Conservation (phyloP, 306 rosid species). For the Acacia acuminata region DNA sequence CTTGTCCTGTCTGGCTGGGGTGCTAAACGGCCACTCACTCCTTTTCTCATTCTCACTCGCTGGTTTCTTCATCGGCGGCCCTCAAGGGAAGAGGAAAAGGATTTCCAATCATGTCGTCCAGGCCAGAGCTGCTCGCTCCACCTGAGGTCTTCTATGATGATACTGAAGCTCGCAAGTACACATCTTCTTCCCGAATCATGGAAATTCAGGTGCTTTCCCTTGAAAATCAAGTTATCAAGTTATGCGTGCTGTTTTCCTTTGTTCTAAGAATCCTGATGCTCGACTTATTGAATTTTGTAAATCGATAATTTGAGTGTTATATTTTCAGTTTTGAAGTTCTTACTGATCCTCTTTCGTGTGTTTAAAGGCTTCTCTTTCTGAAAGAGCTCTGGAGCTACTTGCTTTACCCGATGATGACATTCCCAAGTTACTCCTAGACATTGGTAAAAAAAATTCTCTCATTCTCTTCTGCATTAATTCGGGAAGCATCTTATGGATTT, state of each 20-base stretch:
- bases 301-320: neutral
- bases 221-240: neutral
- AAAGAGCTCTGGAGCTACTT: conserved; percentile 86
- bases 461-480: neutral
- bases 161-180: conserved; percentile 81
- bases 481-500: neutral
- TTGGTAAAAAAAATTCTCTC: conserved; percentile 47
- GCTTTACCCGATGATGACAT: conserved; percentile 73
- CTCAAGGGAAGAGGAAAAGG: neutral
- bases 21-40: too few relatives aligned
- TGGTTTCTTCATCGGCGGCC: too few relatives aligned
- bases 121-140: conserved; percentile 90
- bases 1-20: too few relatives aligned
- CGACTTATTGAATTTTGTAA: neutral
- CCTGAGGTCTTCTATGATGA: conserved; percentile 96
- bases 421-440: conserved; percentile 82
- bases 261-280: neutral
- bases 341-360: neutral
- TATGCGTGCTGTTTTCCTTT: neutral
- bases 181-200: conserved; percentile 84
- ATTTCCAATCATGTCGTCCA: conserved; percentile 46
- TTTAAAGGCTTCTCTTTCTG: conserved; percentile 53
- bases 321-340: neutral
- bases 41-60: too few relatives aligned
- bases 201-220: conserved; percentile 63